These are phyloP conservation scores for Stemphylium vesicarium DNA, from an alignment of 2,329 filamentous ascomycete genomes.

Conservation along the genomic window DNA sequence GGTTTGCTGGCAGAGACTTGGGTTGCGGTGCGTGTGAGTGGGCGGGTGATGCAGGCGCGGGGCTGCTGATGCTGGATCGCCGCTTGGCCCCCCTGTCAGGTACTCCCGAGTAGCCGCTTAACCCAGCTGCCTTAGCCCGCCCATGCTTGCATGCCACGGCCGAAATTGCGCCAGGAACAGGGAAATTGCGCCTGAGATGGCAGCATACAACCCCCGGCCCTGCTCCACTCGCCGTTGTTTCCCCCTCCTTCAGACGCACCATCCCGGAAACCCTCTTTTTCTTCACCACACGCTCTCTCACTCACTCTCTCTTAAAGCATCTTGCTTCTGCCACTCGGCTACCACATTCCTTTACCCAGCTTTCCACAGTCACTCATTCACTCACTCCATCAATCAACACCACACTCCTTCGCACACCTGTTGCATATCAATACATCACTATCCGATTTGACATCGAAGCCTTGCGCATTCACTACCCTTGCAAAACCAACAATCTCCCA, in stretches of 20 bases:
- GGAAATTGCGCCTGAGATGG: constrained; percentile 38
- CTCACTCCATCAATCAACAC: constrained; percentile 14
- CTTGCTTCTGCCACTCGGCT: constrained; percentile 5
- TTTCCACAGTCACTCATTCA: neutral
- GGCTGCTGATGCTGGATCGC: constrained; percentile 2
- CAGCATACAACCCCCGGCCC: constrained; percentile 13
- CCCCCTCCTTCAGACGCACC: constrained; percentile 28
- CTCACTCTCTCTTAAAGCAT: constrained; percentile 11
- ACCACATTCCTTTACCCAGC: constrained; percentile 4
- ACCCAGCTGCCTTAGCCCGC: constrained; percentile 11
- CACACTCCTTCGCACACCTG: constrained; percentile 24
- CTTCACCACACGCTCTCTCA: constrained; percentile 13
- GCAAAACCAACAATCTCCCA: constrained; percentile 7
- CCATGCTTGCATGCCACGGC: constrained; percentile 3
- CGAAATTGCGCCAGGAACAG: constrained; percentile 32
- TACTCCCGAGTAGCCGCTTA: constrained; percentile 14
- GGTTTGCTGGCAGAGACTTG: neutral
- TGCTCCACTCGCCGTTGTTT: constrained; percentile 26
- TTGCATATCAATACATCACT: constrained; percentile 11
- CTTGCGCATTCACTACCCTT: constrained; percentile 6
- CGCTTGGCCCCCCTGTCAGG: constrained; percentile 13
- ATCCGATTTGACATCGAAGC: constrained; percentile 9
- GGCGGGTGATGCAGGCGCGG: neutral
- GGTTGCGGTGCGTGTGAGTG: neutral
- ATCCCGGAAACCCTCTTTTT: constrained; percentile 18